Evolutionary conservation across 2,329 filamentous ascomycete species (phyloP), one percentile per base, ranked within the genome.

Genomic region (Arthrobotrys iridis): DNA sequence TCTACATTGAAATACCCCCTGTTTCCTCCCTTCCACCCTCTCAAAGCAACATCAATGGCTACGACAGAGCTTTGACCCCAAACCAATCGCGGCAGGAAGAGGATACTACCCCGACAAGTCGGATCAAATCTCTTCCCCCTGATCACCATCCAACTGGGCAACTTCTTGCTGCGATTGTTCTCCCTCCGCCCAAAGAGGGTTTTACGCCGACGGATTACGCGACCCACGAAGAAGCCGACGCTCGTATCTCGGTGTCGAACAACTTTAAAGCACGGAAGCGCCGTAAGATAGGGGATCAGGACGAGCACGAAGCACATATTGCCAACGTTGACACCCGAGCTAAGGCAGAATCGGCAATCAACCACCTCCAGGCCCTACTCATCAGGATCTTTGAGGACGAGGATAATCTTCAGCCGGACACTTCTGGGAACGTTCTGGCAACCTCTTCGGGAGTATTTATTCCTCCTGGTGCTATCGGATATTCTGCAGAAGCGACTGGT

Each of bases 271-370:
- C 67, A 13, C 59, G 68, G 5, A 77, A 75, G 41, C 74, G 75
- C 1, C 76, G 77, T 11, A 79, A 87, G 3, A 80, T 80, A 28
- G 85, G 87, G 77, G 90, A 88, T 79, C 81, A 86, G 57, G 85
- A 84, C 5, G 85, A 87, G 10, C 86, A 87, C 65, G 87, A 87
- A 57, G 82, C 87, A 1, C 83, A 90, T 18, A 85, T 87, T 13
- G 83, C 89, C 46, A 88, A 88, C 43, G 84, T 93, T 1, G 93
- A 96, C 79, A 92, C 97, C 81, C 90, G 90, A 58, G 90, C 96
- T 79, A 89, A 93, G 79, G 91, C 90, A 3, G 90, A 97, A 78
- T 86, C 88, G 8, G 90, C 92, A 45, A 85, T 93, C 48, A 84
- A 89, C 62, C 88, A 89, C 64, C 83, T 99, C 10, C 87, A 90